Evolutionary conservation across 2,329 filamentous ascomycete species (phyloP), one percentile per base, ranked within the genome.

Genomic region (Aphanoascus verrucosus): DNA sequence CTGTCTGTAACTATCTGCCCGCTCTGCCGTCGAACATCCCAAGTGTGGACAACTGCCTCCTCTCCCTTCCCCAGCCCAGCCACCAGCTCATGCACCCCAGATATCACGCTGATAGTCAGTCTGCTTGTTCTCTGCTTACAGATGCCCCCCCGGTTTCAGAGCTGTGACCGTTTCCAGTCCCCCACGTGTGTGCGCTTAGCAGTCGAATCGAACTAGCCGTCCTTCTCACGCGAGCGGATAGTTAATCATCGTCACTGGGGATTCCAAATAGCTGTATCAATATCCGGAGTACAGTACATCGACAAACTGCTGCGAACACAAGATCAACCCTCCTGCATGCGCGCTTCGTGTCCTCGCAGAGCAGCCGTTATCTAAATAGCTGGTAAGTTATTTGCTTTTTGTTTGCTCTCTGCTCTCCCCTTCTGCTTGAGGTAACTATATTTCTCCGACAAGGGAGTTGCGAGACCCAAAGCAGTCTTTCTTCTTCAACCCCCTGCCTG

Each of bases 141-240:
- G 47, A 49, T 20, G 40, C 19, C 35, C 15, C 35, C 15, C 35
- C 19, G 41, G 47, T 49, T 42, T 42, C 47, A 49, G 47, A 49
- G 35, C 37, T 42, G 47, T 42, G 14, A 32, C 37, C 35, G 35
- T 49, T 40, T 48, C 32, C n/a, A n/a, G n/a, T n/a, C n/a, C 35
- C 11, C 6, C 38, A 23, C 35, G 15, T 32, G 35, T 34, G 45
- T 28, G 45, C 45, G 20, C 32, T 23, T 14, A 45, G 11, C 2
- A 35, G n/a, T 9, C 34, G n/a, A 14, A 23, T 35, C 31, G 44
- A 46, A 28, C 43, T 32, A 9, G 7, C 43, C 9, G 14, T 14
- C 32, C 14, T 9, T 2, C 14, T 9, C 34, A 17, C 38, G 38
- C 46, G 46, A 40, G 8, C n/a, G 34, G 20, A 11, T 15, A n/a